Conservation (phyloP, 352 stramenopile species). For the Phytophthora sp. region DNA sequence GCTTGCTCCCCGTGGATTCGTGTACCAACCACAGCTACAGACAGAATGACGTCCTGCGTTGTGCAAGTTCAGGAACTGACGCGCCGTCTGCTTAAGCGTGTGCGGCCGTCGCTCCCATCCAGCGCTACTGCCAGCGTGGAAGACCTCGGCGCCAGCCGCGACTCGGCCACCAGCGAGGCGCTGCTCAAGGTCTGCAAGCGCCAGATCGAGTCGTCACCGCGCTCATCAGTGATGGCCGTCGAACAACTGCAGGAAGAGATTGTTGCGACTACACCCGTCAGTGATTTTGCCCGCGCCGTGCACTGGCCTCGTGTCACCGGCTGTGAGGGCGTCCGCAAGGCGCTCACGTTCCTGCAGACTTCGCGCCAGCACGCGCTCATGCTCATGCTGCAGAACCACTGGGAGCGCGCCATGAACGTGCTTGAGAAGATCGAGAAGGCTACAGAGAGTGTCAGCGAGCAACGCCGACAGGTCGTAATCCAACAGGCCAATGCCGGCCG, state of each 20-base stretch:
- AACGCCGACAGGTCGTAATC: constrained; percentile 72
- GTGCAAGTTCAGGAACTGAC: constrained; percentile 49
- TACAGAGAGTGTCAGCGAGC: constrained; percentile 65
- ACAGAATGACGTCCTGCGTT: constrained; percentile 56
- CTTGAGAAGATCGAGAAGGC: constrained; percentile 80
- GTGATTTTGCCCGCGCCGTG: not conserved
- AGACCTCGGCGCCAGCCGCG: constrained; percentile 13
- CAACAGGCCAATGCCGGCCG: constrained; percentile 58
- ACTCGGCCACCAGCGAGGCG: constrained; percentile 49
- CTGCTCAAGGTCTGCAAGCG: constrained; percentile 69
- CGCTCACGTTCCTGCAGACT: constrained; percentile 67
- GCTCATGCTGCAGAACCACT: constrained; percentile 83
- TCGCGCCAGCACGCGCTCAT: constrained; percentile 76
- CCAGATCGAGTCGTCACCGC: constrained; percentile 55
- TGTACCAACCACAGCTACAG: constrained; percentile 6
- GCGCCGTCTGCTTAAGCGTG: constrained; percentile 48
- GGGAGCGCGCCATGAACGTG: constrained; percentile 72
- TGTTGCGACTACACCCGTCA: not conserved
- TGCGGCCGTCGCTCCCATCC: constrained; percentile 43
- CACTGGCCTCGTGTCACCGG: constrained; percentile 56
- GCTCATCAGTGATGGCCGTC: constrained; percentile 29
- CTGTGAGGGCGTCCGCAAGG: constrained; percentile 70
- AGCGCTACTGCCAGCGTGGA: constrained; percentile 21
- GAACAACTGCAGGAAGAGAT: constrained; percentile 26
- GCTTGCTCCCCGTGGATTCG: too few species aligned